A percentile compares a stretch with the other conserved stretches of the same genome.
Evolutionary conservation across 228 moss, liverwort and hornwort genomes (phyloP).

Genomic region (Sphagnum fallax): DNA sequence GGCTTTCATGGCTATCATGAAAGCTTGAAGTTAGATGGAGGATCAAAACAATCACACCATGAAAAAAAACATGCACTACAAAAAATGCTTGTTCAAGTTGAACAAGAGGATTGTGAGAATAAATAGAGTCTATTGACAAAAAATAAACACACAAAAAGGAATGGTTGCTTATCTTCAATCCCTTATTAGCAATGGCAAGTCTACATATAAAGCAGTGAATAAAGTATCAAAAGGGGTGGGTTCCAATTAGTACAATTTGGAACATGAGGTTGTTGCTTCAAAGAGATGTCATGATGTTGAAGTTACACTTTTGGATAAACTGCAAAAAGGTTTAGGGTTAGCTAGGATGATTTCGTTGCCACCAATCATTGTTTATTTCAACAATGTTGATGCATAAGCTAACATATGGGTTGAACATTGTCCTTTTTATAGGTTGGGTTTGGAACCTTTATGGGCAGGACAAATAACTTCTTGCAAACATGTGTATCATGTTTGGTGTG

Average conservation of each 20-base stretch:
- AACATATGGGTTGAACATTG: neutral
- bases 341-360: neutral
- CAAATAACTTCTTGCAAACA: neutral
- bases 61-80: neutral
- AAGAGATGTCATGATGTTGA: neutral
- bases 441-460: neutral
- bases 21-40: neutral
- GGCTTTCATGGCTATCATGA: neutral
- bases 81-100: neutral
- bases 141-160: neutral
- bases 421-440: neutral
- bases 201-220: no score
- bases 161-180: neutral
- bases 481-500: neutral
- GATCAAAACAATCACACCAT: neutral
- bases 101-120: neutral
- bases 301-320: neutral
- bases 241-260: neutral
- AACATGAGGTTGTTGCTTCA: neutral
- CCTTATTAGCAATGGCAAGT: neutral
- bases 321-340: neutral
- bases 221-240: neutral
- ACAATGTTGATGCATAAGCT: neutral
- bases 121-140: neutral
- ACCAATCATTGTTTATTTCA: neutral